Evolutionary conservation across 2,329 filamentous ascomycete genomes (phyloP), one percentile per base, ranked within the genome.

Genomic region (Shiraia bambusicola): DNA sequence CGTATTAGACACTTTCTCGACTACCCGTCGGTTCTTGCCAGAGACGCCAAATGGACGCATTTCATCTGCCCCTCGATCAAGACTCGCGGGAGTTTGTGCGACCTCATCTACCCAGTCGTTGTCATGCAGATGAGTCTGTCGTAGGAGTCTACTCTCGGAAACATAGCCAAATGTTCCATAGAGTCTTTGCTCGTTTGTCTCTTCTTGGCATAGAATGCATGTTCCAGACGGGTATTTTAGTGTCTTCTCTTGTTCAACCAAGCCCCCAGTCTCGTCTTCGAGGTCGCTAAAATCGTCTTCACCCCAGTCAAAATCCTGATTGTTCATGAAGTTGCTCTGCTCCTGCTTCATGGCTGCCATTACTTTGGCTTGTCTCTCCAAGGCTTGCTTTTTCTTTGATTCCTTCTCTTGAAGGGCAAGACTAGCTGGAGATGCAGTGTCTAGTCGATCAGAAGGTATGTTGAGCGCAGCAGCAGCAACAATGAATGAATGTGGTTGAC

Each of bases 301-400:
- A 11, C 88, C 90, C 87, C 89, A 95, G 66, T 95, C 87, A 46
- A 95, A 80, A 29, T 84, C 86, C 67, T 96, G 91, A 51, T 86
- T 93, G 42, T 88, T 86, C 72, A 98, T 74, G 70, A 98, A 98
- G 58, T 83, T 93, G 70, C 94, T 92, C 65, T 97, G 94, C 63
- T 98, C 92, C 63, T 95, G 87, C 66, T 97, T 93, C 70, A 98
- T 96, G 63, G 96, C 90, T 2, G 91, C 93, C 91, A 98, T 96
- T 24, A 98, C 89, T 60, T 83, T 87, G 2, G 91, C 91, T 69
- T 97, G 91, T 15, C 93, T 83, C 56, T 90, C 92, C 28, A 91
- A 72, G 0, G 93, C 93, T 37, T 92, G 88, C 69, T 87, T 87
- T 76, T 96, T 98, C 74, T 92, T 95, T 47, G 82, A 80, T 60